Evolutionary conservation across 129 eudicot species (phyloP).

Genomic region (Dittrichia graveolens): DNA sequence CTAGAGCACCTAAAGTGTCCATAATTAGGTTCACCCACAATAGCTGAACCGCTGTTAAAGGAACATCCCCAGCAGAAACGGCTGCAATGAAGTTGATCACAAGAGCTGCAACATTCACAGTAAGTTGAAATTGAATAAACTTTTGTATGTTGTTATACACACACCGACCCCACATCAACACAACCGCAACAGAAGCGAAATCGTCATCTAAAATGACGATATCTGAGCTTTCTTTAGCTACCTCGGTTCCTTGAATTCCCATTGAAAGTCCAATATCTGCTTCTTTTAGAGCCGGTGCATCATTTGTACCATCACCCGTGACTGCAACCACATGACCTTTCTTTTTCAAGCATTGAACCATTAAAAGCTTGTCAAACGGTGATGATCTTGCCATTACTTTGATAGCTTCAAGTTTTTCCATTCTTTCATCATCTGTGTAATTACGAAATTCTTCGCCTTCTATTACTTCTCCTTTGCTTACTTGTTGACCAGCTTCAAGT

Average conservation of each 20-base stretch:
- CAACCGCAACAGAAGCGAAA: constrained; percentile 69
- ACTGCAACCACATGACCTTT: constrained; percentile 89
- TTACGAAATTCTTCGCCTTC: constrained; percentile 73
- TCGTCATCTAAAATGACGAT: constrained; percentile 82
- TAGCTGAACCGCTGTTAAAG: constrained; percentile 74
- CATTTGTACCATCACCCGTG: constrained; percentile 85
- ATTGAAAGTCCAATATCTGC: constrained; percentile 90
- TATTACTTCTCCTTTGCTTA: constrained; percentile 54
- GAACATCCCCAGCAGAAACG: constrained; percentile 80
- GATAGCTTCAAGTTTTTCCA: constrained; percentile 50
- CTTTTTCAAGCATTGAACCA: constrained; percentile 80
- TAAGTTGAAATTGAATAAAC: constrained; percentile 82
- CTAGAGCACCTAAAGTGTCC: constrained; percentile 88
- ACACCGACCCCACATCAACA: constrained; percentile 79
- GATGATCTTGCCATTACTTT: constrained; percentile 91
- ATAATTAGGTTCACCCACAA: constrained; percentile 85
- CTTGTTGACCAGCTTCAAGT: constrained; percentile 43
- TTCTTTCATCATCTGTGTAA: constrained; percentile 60
- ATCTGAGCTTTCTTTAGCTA: constrained; percentile 88
- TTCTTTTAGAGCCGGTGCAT: constrained; percentile 89
- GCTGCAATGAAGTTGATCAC: constrained; percentile 81
- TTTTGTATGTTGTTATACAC: constrained; percentile 85
- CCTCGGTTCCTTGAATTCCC: constrained; percentile 94
- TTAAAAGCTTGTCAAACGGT: constrained; percentile 80
- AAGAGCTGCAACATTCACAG: constrained; percentile 89